These are phyloP conservation scores for Solanum rostratum DNA, from an alignment of 257 asterid species.

Conservation along the genomic window DNA sequence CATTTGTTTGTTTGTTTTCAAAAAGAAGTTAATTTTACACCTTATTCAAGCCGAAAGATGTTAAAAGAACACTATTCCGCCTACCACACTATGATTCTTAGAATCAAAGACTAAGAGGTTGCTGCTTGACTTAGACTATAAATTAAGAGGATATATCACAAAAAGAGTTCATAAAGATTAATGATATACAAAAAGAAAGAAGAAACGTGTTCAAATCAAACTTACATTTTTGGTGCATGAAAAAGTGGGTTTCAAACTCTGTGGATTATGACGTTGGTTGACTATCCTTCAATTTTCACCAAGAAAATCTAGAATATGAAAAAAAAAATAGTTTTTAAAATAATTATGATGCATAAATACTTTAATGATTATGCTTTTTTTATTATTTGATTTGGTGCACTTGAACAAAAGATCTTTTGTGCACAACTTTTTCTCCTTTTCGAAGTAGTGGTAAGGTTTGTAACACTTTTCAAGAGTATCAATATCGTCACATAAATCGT, in stretches of 20 bases:
- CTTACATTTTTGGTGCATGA: background rate
- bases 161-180: background rate
- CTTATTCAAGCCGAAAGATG: background rate
- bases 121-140: background rate
- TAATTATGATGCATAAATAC: too few species aligned
- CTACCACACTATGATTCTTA: background rate
- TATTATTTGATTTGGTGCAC: too few species aligned
- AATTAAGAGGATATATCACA: background rate
- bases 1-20: background rate
- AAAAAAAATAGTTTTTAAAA: background rate
- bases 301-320: background rate
- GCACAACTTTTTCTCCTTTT: too few species aligned
- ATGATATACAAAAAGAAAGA: background rate
- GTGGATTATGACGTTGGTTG: background rate
- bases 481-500: too few species aligned
- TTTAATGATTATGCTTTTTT: too few species aligned
- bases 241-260: background rate
- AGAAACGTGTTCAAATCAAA: background rate
- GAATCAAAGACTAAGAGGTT: background rate
- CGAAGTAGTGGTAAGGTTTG: too few species aligned
- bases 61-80: background rate
- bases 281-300: background rate
- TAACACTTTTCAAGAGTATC: too few species aligned
- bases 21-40: background rate
- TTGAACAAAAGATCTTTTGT: rapidly evolving